Conservation (phyloP, 495 filamentous ascomycete species). For the Usnea hakonensis region DNA sequence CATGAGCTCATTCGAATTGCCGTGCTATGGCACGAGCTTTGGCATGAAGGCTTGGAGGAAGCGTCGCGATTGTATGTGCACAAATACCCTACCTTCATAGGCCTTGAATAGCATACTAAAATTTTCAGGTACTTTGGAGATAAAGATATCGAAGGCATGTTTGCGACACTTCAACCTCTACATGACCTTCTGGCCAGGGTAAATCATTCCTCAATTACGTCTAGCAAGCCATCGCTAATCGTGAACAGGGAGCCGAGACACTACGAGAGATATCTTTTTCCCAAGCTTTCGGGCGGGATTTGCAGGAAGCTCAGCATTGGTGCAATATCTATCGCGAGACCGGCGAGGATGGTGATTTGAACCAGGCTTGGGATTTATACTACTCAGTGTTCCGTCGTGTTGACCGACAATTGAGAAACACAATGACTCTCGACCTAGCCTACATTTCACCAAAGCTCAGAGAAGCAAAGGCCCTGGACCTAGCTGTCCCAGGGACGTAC, state of each 20-base stretch:
- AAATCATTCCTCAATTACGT: conserved; percentile 2
- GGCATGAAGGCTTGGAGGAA: conserved; percentile 98
- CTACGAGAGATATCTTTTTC: conserved; percentile 92
- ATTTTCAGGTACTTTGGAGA: conserved; percentile 68
- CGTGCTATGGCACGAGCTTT: conserved; percentile 95
- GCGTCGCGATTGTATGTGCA: conserved; percentile 65
- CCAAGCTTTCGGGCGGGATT: conserved; percentile 93
- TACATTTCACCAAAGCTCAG: conserved; percentile 93
- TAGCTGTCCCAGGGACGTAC: conserved; percentile 93
- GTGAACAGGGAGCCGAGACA: conserved; percentile 68
- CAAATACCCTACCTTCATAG: neutral
- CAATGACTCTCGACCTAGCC: conserved; percentile 86
- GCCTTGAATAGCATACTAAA: neutral
- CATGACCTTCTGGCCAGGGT: conserved; percentile 78
- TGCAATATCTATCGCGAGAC: conserved; percentile 84
- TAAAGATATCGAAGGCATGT: conserved; percentile 95
- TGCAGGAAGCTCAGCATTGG: conserved; percentile 90
- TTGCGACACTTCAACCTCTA: conserved; percentile 77
- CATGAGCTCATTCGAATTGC: conserved; percentile 93
- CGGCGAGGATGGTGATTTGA: conserved; percentile 84
- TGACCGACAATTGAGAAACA: conserved; percentile 81
- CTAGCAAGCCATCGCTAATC: neutral
- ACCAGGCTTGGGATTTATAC: conserved; percentile 97
- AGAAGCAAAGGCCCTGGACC: conserved; percentile 69
- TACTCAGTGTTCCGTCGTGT: conserved; percentile 97